phyloP scores from a whole-genome alignment of 2,329 filamentous ascomycete species.

The Plenodomus biglobosus region DNA sequence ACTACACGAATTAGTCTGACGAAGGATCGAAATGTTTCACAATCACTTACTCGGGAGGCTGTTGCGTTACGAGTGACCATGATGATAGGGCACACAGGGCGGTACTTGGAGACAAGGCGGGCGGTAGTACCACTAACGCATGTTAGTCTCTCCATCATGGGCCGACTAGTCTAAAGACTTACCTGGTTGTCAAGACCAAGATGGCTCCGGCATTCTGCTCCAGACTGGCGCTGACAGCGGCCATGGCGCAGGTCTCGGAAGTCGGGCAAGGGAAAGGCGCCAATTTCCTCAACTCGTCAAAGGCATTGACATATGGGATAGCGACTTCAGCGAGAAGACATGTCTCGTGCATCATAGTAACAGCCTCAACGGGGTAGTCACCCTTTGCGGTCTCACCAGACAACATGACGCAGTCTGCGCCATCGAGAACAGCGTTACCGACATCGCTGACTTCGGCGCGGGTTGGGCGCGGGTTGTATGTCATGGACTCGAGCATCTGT shows the following conservation, averaged over 20 bases:
- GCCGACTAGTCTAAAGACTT: no score
- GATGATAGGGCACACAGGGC: conserved; percentile 97
- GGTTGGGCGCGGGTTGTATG: conserved; percentile 97
- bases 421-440: conserved; percentile 95
- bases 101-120: conserved; percentile 95
- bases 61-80: conserved; percentile 91
- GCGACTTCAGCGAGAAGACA: conserved; percentile 96
- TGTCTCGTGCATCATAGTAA: conserved; percentile 97
- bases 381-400: conserved; percentile 99
- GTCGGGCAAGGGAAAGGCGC: conserved; percentile 82
- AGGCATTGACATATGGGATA: conserved; percentile 94
- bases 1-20: conserved; percentile 49
- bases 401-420: conserved; percentile 99
- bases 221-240: conserved; percentile 90
- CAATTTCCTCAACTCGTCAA: conserved; percentile 88
- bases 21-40: not conserved
- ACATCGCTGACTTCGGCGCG: conserved; percentile 98
- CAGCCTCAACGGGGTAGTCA: conserved; percentile 86
- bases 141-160: conserved; percentile 25
- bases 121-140: conserved; percentile 77
- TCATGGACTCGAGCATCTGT: conserved; percentile 99
- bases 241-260: conserved; percentile 94
- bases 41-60: conserved; percentile 66
- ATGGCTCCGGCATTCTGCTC: conserved; percentile 97
- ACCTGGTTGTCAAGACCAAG: conserved; percentile 90